Evolutionary conservation across 352 stramenopile species (phyloP).

Genomic region (Globisporangium barbulae): DNA sequence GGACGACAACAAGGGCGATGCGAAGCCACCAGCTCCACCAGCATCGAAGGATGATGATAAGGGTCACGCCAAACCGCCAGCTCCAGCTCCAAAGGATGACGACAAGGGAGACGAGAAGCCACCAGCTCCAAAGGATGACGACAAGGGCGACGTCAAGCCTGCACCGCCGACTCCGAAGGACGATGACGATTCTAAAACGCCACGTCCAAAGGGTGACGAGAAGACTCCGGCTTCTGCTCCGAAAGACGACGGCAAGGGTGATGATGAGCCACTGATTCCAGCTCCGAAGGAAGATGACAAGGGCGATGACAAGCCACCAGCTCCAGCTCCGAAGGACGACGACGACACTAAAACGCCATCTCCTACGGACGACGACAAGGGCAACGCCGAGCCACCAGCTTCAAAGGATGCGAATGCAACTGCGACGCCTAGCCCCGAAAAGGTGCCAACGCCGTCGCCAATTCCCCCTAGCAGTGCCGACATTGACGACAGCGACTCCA

Average conservation of each 20-base stretch:
- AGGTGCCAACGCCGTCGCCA: not conserved
- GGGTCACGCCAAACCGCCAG: not conserved
- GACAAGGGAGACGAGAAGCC: not conserved
- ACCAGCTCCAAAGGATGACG: not conserved
- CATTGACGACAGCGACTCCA: not conserved
- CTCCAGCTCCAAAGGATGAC: not conserved
- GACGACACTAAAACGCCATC: no score
- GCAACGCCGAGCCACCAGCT: not conserved
- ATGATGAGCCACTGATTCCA: not conserved
- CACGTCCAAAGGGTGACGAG: not conserved
- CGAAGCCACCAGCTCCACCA: not conserved
- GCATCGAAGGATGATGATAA: not conserved
- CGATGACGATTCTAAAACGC: not conserved
- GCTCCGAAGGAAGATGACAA: not conserved
- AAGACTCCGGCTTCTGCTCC: not conserved
- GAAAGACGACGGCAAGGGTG: not conserved
- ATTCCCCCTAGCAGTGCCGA: not conserved
- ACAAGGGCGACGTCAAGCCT: not conserved
- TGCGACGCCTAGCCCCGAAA: not conserved
- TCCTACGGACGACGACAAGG: no score
- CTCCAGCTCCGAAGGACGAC: not conserved
- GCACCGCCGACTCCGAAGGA: not conserved
- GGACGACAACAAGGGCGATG: not conserved
- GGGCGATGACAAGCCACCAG: not conserved
- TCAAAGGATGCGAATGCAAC: not conserved